A percentile compares a stretch with the other conserved stretches of the same genome.
Evolutionary conservation across 176 grass and related monocot species (phyloP).

Genomic region (Carex myosuroides): DNA sequence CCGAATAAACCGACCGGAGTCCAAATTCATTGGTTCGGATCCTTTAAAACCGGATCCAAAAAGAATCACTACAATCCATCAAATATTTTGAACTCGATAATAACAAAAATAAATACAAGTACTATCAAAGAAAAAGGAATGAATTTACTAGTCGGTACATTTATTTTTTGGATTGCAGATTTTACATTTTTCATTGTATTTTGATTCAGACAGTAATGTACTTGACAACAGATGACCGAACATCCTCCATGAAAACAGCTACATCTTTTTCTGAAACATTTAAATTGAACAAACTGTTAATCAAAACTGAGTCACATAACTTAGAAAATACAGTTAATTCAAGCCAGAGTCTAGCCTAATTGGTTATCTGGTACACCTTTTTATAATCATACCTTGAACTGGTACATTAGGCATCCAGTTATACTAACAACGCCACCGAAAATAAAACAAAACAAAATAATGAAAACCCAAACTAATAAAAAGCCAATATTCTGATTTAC

Average conservation of each 20-base stretch:
- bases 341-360: not conserved
- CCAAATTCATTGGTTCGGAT: not conserved
- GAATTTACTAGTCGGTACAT: not conserved
- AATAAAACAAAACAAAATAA: not conserved
- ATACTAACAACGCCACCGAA: not conserved
- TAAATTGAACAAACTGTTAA: not conserved
- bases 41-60: not conserved
- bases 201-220: slow-evolving; percentile 68
- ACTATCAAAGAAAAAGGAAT: not conserved
- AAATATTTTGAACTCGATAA: not conserved
- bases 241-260: slow-evolving; percentile 72
- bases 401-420: not conserved
- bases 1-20: not conserved
- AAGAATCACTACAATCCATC: not conserved
- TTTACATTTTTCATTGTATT: not conserved
- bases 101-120: not conserved
- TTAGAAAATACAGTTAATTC: not conserved
- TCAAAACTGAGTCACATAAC: not conserved
- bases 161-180: not conserved
- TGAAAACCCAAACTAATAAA: not conserved
- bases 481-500: not conserved
- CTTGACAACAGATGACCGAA: slow-evolving; percentile 65
- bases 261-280: slow-evolving; percentile 73
- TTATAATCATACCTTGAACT: not conserved
- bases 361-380: not conserved